Percentiles rank a stretch among this genome's conserved stretches.
phyloP scores from a whole-genome alignment of 225 moss, liverwort and hornwort species.

The Thuidium tamariscinum region DNA sequence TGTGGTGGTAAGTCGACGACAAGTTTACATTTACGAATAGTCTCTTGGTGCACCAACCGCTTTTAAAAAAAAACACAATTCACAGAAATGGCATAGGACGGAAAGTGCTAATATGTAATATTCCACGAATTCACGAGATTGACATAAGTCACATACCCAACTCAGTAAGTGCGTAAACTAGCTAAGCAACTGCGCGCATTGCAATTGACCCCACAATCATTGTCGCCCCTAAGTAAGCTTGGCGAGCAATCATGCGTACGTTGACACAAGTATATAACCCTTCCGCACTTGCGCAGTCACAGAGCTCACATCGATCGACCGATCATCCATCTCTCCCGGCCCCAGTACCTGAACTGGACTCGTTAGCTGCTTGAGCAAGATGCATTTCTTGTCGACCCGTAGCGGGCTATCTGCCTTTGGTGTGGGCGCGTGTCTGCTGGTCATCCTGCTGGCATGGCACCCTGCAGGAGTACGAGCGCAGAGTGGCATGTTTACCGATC shows the following conservation, averaged over 20 bases:
- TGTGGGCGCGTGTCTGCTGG: not conserved
- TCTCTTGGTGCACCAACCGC: not conserved
- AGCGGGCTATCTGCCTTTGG: not conserved
- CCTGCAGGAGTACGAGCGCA: not conserved
- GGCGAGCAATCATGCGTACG: not conserved
- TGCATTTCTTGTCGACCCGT: not conserved
- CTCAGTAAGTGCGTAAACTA: not conserved
- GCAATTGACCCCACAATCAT: not conserved
- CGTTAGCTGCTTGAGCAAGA: not conserved
- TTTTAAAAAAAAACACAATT: not conserved
- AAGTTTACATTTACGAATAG: not conserved
- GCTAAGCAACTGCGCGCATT: no score
- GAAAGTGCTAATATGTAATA: no score
- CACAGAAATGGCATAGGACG: not conserved
- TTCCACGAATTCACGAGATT: not conserved
- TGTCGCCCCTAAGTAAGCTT: not conserved
- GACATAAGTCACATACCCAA: not conserved
- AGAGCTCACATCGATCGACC: not conserved
- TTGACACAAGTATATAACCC: not conserved
- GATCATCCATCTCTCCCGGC: not conserved
- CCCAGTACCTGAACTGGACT: not conserved
- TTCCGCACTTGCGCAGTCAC: not conserved
- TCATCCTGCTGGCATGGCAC: not conserved
- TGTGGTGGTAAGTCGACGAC: not conserved
- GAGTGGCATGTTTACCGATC: not conserved